phyloP scores from a whole-genome alignment of 768 basidiomycete species.

The Leccinellum rugosiceps region DNA sequence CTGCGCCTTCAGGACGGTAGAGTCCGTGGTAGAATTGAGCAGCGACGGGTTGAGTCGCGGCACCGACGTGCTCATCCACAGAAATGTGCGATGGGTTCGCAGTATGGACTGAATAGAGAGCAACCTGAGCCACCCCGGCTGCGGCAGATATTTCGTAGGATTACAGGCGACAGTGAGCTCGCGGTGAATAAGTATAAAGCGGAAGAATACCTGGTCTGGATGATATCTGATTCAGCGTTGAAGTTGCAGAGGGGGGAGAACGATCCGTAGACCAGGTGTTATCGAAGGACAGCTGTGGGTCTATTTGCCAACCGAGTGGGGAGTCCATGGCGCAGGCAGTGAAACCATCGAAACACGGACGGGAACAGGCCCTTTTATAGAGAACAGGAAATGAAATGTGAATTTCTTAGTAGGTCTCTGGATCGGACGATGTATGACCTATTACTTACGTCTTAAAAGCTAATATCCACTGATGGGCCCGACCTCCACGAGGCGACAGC shows the following conservation, averaged over 20 bases:
- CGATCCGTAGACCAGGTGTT: no score
- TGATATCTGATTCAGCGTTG: neutral
- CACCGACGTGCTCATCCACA: neutral
- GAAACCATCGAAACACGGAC: no score
- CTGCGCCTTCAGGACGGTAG: neutral
- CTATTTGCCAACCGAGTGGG: no score
- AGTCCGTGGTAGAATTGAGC: neutral
- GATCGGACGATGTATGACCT: no score
- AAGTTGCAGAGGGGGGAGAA: neutral
- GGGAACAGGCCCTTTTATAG: no score
- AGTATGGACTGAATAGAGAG: neutral
- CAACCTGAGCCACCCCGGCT: neutral
- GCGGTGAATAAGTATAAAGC: neutral
- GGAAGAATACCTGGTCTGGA: neutral
- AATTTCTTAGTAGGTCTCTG: no score
- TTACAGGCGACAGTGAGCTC: neutral
- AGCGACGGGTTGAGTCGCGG: neutral
- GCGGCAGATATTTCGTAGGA: neutral
- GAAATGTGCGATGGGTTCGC: neutral
- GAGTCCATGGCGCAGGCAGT: no score
- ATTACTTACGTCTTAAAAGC: no score
- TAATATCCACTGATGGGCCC: no score
- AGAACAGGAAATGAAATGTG: no score
- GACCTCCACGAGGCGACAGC: no score
- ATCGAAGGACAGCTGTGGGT: no score